Percentiles rank a stretch among this genome's conserved stretches.
These are phyloP conservation scores for Verruconis gallopava DNA, from an alignment of 2,329 filamentous ascomycete genomes.

Conservation along the genomic window DNA sequence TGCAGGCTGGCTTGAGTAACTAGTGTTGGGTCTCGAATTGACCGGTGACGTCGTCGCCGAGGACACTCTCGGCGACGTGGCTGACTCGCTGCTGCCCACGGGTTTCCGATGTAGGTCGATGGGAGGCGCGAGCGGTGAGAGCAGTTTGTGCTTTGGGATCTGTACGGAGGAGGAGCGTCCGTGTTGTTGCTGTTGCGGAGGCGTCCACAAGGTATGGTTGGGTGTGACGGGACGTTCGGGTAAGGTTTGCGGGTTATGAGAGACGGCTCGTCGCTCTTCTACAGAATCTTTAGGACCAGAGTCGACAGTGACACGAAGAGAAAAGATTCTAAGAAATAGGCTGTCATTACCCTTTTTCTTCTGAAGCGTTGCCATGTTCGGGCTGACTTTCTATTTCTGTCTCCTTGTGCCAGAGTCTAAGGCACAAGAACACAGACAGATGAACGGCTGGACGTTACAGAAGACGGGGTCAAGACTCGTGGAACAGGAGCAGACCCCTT, in stretches of 20 bases:
- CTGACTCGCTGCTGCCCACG: background rate
- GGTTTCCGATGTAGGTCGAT: background rate
- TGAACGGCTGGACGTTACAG: too few species aligned
- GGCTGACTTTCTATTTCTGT: too few species aligned
- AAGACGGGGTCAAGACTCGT: too few species aligned
- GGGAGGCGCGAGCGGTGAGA: background rate
- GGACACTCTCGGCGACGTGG: background rate
- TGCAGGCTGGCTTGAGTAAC: background rate
- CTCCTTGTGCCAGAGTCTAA: too few species aligned
- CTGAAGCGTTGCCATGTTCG: background rate
- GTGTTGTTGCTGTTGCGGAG: background rate
- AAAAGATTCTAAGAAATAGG: too few species aligned
- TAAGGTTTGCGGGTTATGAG: background rate
- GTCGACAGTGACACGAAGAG: background rate
- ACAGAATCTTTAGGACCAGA: too few species aligned
- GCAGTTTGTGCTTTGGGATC: background rate
- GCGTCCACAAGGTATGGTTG: background rate
- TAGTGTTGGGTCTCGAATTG: background rate
- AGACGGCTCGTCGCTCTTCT: background rate
- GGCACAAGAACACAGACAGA: too few species aligned
- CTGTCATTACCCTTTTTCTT: background rate
- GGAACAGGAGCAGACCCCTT: too few species aligned
- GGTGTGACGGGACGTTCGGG: background rate
- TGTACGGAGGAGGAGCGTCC: background rate
- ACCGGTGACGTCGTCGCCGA: conserved; percentile 3